These are phyloP conservation scores for Psilocybe tampanensis DNA, from an alignment of 768 basidiomycete genomes.

Conservation along the genomic window DNA sequence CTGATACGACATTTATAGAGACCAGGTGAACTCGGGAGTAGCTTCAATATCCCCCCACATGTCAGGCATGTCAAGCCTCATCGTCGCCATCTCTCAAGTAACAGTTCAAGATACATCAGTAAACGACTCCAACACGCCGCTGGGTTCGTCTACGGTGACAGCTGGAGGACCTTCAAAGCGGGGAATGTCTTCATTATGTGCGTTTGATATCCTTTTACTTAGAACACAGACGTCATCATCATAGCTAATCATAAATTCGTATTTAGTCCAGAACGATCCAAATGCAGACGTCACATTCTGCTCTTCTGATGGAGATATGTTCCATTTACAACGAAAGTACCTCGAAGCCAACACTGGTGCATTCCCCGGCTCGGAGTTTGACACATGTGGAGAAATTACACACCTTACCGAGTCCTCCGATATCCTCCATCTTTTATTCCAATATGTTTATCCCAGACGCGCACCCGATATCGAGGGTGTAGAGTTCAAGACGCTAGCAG, in stretches of 20 bases:
- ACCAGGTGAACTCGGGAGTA: background rate
- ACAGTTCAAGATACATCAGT: background rate
- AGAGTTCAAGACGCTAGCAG: constrained; percentile 16
- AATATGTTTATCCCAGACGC: constrained; percentile 27
- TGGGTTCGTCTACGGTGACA: background rate
- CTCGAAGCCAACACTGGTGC: constrained; percentile 27
- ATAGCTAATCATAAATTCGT: background rate
- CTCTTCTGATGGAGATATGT: constrained; percentile 28
- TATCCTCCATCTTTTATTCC: constrained; percentile 28
- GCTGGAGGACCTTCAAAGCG: background rate
- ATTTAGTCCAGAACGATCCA: constrained; percentile 22
- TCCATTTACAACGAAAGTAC: constrained; percentile 28
- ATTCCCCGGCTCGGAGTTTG: constrained; percentile 29
- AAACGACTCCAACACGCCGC: background rate
- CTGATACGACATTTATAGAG: constrained; percentile 4
- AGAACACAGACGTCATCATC: background rate
- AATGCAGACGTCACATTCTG: constrained; percentile 32
- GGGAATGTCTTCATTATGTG: background rate
- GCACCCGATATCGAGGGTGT: constrained; percentile 23
- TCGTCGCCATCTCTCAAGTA: background rate
- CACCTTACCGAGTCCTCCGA: constrained; percentile 23
- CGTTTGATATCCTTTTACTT: background rate
- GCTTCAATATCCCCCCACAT: background rate
- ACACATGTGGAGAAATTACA: constrained; percentile 23
- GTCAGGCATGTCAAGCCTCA: background rate